Conservation (phyloP, 2,329 filamentous ascomycete genomes). For the Daldinia eschscholtzii region DNA sequence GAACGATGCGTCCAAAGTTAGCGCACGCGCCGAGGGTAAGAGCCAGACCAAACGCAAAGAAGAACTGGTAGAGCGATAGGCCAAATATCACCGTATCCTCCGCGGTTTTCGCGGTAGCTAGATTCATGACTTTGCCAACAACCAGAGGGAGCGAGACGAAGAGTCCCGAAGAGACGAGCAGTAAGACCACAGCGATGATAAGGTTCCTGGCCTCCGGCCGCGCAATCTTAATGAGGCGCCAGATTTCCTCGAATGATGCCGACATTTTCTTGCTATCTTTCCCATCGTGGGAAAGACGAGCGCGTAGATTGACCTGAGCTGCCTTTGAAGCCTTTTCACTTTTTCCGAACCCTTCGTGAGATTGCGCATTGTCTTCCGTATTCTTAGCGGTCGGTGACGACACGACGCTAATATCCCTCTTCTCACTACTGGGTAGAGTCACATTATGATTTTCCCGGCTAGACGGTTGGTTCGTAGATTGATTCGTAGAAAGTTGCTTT, state of each 20-base stretch:
- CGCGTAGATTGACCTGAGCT: conserved; percentile 88
- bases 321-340: conserved; percentile 89
- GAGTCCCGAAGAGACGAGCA: conserved; percentile 90
- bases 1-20: conserved; percentile 94
- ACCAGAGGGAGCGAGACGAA: conserved; percentile 98
- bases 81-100: conserved; percentile 83
- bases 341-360: conserved; percentile 73
- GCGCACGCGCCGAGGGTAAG: conserved; percentile 86
- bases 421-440: conserved; percentile 24
- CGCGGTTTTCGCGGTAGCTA: conserved; percentile 79
- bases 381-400: conserved; percentile 53
- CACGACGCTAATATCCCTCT: conserved; percentile 21
- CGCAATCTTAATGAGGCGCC: conserved; percentile 89
- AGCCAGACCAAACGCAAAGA: conserved; percentile 80
- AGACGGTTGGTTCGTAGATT: conserved; percentile 35
- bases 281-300: conserved; percentile 87
- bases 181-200: conserved; percentile 81
- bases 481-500: conserved; percentile 43
- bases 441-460: conserved; percentile 29
- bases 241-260: conserved; percentile 80
- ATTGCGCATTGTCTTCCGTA: conserved; percentile 61
- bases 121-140: conserved; percentile 91
- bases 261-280: conserved; percentile 66
- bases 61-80: conserved; percentile 88
- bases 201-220: conserved; percentile 85